Conservation (phyloP, 805 yeast species). For the Spathaspora hagerdaliae region DNA sequence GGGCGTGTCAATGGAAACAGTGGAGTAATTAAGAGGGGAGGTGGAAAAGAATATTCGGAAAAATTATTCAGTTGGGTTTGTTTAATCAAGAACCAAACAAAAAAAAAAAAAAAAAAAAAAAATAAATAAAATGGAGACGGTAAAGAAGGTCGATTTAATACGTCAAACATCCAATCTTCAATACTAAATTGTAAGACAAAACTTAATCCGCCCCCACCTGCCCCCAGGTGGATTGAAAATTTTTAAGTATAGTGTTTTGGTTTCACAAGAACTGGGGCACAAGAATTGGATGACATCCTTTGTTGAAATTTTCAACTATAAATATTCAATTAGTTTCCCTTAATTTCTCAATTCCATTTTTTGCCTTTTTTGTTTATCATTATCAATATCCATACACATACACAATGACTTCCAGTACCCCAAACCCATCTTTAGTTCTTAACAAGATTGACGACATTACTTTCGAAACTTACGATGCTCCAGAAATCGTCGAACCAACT, state of each 20-base stretch:
- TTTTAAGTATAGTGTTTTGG: background rate
- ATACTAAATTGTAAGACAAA: background rate
- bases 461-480: constrained; percentile 66
- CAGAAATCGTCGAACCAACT: constrained; percentile 56
- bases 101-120: too few species aligned
- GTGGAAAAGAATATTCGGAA: too few species aligned
- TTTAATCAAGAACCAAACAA: too few species aligned
- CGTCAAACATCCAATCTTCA: background rate
- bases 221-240: background rate
- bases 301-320: background rate
- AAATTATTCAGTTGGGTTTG: too few species aligned
- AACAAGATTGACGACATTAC: constrained; percentile 59
- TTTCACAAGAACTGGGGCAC: background rate
- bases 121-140: too few species aligned
- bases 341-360: background rate
- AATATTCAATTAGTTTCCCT: background rate
- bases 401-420: constrained; percentile 19
- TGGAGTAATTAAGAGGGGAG: too few species aligned
- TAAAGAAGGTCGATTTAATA: background rate
- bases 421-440: constrained; percentile 56
- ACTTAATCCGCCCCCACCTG: background rate
- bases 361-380: background rate
- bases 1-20: too few species aligned
- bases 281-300: too few species aligned
- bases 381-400: background rate